Evolutionary conservation across 176 grass and related monocot species (phyloP).

Genomic region (Carex myosuroides): DNA sequence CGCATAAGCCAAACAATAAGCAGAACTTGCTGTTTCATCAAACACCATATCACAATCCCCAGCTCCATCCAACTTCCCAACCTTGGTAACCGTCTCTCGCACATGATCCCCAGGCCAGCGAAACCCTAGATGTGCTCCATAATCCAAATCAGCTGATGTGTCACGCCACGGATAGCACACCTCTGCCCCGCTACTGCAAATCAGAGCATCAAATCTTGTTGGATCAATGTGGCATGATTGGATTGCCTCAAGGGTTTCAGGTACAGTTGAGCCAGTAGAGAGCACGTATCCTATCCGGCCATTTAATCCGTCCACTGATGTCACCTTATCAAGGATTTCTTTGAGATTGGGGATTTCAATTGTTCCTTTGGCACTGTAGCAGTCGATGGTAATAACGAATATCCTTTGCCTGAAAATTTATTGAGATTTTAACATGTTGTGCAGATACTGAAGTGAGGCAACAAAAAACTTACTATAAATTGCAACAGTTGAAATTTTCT

Average conservation of each 20-base stretch:
- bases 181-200: conserved; percentile 82
- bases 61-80: conserved; percentile 53
- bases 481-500: neutral
- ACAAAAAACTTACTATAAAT: neutral
- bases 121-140: conserved; percentile 53
- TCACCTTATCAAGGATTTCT: conserved; percentile 29
- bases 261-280: conserved; percentile 52
- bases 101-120: conserved; percentile 73
- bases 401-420: conserved; percentile 40
- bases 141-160: conserved; percentile 52
- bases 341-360: conserved; percentile 27
- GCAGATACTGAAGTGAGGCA: neutral
- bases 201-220: conserved; percentile 54
- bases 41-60: conserved; percentile 32
- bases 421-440: neutral
- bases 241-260: conserved; percentile 39
- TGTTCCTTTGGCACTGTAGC: conserved; percentile 35
- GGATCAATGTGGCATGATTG: conserved; percentile 39
- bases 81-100: conserved; percentile 35
- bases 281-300: conserved; percentile 50
- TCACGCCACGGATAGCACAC: conserved; percentile 82
- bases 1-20: conserved; percentile 58
- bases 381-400: conserved; percentile 53
- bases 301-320: conserved; percentile 13
- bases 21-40: conserved; percentile 33